A percentile compares a stretch with the other conserved stretches of the same genome.
Evolutionary conservation across 768 basidiomycete genomes (phyloP).

Genomic region (Gloeopeniophorella convolvens): DNA sequence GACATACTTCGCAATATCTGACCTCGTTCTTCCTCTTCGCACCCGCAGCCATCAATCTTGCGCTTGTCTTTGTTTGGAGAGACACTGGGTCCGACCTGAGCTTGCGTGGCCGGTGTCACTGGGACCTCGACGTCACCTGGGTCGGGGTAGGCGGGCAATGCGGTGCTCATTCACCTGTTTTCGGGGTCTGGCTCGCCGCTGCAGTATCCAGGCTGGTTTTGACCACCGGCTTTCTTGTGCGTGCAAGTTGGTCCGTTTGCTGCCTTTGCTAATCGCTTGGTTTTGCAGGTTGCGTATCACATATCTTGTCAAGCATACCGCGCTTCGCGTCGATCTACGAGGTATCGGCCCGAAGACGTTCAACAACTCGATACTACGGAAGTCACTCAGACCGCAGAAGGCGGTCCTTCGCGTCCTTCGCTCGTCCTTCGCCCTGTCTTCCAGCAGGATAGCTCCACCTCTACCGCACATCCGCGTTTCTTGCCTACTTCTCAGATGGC

Average conservation of each 20-base stretch:
- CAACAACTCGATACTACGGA: background rate
- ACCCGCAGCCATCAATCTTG: constrained; percentile 50
- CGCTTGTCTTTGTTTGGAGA: constrained; percentile 49
- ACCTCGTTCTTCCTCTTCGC: constrained; percentile 37
- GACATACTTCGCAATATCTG: constrained; percentile 38
- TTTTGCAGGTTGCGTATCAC: constrained; percentile 4
- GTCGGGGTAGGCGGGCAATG: constrained; percentile 32
- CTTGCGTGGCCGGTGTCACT: constrained; percentile 41
- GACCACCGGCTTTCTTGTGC: constrained; percentile 47
- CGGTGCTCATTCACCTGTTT: constrained; percentile 31
- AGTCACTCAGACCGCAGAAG: background rate
- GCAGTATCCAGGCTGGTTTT: constrained; percentile 47
- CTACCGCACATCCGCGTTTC: constrained; percentile 3
- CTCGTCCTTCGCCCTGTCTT: background rate
- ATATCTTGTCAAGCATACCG: background rate
- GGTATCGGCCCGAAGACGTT: constrained; percentile 1
- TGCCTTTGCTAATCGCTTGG: background rate
- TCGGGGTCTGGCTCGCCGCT: constrained; percentile 50
- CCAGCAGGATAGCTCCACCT: background rate
- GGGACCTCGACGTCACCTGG: constrained; percentile 69
- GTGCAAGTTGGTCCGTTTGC: constrained; percentile 25
- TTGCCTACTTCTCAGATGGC: constrained; percentile 10
- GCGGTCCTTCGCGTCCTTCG: constrained; percentile 2
- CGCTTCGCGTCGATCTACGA: background rate
- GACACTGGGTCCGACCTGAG: constrained; percentile 34